Percentiles rank a stretch among this genome's conserved stretches.
Evolutionary conservation across 768 basidiomycete species (phyloP).

Genomic region (Neoboletus subvelutipes): DNA sequence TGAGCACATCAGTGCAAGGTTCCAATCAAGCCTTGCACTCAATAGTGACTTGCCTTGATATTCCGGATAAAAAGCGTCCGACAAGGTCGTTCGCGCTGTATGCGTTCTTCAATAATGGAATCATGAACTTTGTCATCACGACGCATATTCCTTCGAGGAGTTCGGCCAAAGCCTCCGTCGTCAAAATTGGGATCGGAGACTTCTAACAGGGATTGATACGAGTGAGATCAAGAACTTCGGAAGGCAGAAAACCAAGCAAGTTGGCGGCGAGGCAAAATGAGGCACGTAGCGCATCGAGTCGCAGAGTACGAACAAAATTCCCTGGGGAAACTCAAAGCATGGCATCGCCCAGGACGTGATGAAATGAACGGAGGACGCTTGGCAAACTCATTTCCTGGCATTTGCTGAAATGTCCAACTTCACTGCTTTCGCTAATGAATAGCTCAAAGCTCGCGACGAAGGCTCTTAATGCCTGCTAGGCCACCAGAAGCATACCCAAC

Average conservation of each 20-base stretch:
- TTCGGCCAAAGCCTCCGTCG: slow-evolving; percentile 49
- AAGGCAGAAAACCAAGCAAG: slow-evolving; percentile 42
- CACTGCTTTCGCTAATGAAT: slow-evolving; percentile 47
- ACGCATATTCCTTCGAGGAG: slow-evolving; percentile 49
- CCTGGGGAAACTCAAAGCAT: slow-evolving; percentile 28
- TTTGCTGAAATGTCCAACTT: slow-evolving; percentile 34
- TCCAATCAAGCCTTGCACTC: slow-evolving; percentile 13
- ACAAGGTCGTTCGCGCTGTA: slow-evolving; percentile 91
- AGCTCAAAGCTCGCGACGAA: slow-evolving; percentile 47
- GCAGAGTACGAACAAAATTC: slow-evolving; percentile 23
- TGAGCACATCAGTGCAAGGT: slow-evolving; percentile 8
- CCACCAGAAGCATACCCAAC: slow-evolving; percentile 23
- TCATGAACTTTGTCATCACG: slow-evolving; percentile 90
- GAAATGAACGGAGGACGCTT: slow-evolving; percentile 19
- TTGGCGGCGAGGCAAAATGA: slow-evolving; percentile 42
- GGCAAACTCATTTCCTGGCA: slow-evolving; percentile 31
- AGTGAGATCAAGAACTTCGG: slow-evolving; percentile 48
- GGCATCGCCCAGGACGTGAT: slow-evolving; percentile 17
- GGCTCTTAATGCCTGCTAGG: slow-evolving; percentile 34
- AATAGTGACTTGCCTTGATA: slow-evolving; percentile 78
- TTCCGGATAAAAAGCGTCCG: slow-evolving; percentile 96
- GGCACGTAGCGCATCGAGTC: slow-evolving; percentile 46
- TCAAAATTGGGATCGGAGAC: slow-evolving; percentile 56
- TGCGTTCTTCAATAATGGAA: slow-evolving; percentile 90
- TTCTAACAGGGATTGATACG: slow-evolving; percentile 54